Percentiles rank a stretch among this genome's conserved stretches.
phyloP scores from a whole-genome alignment of 805 yeast species.

The Teunomyces lycoperdinae region DNA sequence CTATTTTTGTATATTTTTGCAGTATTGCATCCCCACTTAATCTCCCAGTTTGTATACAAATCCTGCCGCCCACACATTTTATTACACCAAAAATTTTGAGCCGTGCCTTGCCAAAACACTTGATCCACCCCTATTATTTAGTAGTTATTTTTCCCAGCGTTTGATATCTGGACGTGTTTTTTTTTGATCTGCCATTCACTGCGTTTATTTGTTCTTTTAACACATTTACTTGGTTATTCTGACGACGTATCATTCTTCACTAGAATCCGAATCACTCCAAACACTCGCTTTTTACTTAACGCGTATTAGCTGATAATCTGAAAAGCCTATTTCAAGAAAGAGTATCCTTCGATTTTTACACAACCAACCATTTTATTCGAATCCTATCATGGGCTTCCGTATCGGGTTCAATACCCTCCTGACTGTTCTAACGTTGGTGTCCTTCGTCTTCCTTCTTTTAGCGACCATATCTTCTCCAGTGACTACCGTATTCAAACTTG shows the following conservation, averaged over 20 bases:
- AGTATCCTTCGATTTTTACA: not conserved
- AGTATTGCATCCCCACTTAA: not conserved
- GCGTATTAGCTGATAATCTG: not conserved
- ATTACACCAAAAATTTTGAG: slow-evolving; percentile 1
- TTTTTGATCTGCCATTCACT: not conserved
- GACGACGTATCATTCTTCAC: not conserved
- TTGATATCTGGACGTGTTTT: not conserved
- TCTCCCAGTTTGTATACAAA: not conserved
- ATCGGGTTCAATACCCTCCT: slow-evolving; percentile 39
- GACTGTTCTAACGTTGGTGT: slow-evolving; percentile 42
- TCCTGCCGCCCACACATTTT: not conserved
- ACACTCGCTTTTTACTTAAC: not conserved
- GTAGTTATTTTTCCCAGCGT: not conserved
- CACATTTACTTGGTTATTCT: not conserved
- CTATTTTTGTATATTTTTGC: too few relatives aligned
- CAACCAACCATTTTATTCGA: too few relatives aligned
- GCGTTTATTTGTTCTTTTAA: not conserved
- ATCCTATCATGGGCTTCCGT: slow-evolving; percentile 13
- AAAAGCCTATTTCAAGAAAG: not conserved
- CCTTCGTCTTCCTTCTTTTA: slow-evolving; percentile 62
- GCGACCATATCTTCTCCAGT: slow-evolving; percentile 65
- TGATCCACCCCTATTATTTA: slow-evolving; percentile 1
- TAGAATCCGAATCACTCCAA: too few relatives aligned
- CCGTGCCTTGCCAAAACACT: slow-evolving; percentile 2
- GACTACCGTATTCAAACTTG: slow-evolving; percentile 45